Conservation (phyloP, 305 asterid species). For the Fraxinus greggii region DNA sequence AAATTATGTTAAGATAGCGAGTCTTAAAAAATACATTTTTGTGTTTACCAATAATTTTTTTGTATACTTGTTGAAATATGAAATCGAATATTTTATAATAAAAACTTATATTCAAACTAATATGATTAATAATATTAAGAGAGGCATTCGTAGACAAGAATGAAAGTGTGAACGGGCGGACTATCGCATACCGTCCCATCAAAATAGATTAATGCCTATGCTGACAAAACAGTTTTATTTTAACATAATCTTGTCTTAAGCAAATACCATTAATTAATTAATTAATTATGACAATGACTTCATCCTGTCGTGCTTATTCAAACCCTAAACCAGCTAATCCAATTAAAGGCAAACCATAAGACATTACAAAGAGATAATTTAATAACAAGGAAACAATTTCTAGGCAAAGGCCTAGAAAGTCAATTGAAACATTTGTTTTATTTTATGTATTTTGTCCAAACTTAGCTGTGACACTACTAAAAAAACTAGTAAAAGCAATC, state of each 20-base stretch:
- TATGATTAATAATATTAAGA: not conserved
- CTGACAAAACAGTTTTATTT: constrained; percentile 17
- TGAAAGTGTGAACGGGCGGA: not conserved
- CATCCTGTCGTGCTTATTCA: constrained; percentile 20
- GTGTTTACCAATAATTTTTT: not conserved
- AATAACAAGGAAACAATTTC: not conserved
- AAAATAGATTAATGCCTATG: not conserved
- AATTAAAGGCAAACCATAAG: not conserved
- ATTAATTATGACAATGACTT: constrained; percentile 12
- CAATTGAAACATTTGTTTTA: not conserved
- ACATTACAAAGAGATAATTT: constrained; percentile 10
- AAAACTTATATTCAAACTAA: not conserved
- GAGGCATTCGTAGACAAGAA: not conserved
- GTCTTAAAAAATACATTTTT: not conserved
- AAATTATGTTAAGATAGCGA: not conserved
- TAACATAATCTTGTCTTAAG: constrained; percentile 16
- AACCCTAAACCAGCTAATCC: not conserved
- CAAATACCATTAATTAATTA: not conserved
- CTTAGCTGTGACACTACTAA: constrained; percentile 9
- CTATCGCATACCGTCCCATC: constrained; percentile 10
- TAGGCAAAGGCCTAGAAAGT: constrained; percentile 9
- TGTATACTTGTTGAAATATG: not conserved
- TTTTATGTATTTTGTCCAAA: not conserved
- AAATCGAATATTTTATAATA: not conserved
- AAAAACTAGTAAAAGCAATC: not conserved